Conservation (phyloP, 805 yeast species). For the Candida endomychidarum region DNA sequence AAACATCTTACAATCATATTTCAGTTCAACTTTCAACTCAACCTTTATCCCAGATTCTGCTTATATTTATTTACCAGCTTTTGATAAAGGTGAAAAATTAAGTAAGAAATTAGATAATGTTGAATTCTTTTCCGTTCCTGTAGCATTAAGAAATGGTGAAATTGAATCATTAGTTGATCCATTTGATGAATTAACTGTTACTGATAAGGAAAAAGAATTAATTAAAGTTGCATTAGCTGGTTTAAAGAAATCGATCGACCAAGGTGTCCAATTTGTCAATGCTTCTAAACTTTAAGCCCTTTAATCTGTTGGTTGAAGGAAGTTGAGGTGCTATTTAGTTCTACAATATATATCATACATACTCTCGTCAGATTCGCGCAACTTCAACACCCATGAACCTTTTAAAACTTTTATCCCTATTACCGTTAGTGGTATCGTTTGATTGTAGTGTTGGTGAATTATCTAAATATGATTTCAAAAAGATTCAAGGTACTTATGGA, state of each 20-base stretch:
- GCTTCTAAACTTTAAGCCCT: conserved; percentile 11
- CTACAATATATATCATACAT: too few relatives aligned
- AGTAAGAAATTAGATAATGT: conserved; percentile 35
- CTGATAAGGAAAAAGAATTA: conserved; percentile 32
- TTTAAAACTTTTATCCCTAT: background rate
- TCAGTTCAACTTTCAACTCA: conserved; percentile 20
- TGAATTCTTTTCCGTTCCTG: conserved; percentile 51
- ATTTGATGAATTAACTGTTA: conserved; percentile 28
- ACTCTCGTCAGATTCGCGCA: too few relatives aligned
- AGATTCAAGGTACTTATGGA: conserved; percentile 50
- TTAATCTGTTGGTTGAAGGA: too few relatives aligned
- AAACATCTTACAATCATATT: conserved; percentile 37
- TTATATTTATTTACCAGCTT: conserved; percentile 54
- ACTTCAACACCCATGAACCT: conserved; percentile 9
- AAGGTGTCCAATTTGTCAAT: conserved; percentile 40
- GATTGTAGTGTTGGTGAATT: conserved; percentile 37
- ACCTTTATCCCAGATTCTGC: conserved; percentile 44
- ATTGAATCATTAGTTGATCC: conserved; percentile 38
- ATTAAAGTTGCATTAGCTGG: conserved; percentile 40
- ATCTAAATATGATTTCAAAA: conserved; percentile 40
- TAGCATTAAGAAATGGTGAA: conserved; percentile 39
- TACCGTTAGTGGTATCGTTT: conserved; percentile 8
- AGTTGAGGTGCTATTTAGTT: too few relatives aligned
- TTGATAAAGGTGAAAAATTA: conserved; percentile 47
- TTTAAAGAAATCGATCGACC: conserved; percentile 37